Evolutionary conservation across 2,329 filamentous ascomycete species (phyloP).

Genomic region (Aspergillus brasiliensis): DNA sequence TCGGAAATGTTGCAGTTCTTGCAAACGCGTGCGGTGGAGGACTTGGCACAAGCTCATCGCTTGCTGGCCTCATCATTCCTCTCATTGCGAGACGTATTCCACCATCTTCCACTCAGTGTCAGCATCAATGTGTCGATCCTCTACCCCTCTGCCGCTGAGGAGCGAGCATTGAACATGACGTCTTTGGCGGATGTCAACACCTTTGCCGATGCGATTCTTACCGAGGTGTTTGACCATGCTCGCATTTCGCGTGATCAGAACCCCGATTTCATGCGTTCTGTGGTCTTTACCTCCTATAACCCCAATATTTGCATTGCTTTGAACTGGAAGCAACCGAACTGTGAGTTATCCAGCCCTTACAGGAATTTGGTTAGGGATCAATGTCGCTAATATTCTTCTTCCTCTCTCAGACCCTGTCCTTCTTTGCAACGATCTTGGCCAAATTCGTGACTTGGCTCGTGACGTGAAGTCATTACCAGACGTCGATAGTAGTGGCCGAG

Average conservation of each 20-base stretch:
- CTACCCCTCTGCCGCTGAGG: slow-evolving; percentile 77
- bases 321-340: slow-evolving; percentile 99
- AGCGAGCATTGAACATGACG: slow-evolving; percentile 68
- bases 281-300: slow-evolving; percentile 95
- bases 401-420: slow-evolving; percentile 71
- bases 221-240: slow-evolving; percentile 88
- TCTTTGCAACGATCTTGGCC: slow-evolving; percentile 86
- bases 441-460: slow-evolving; percentile 43
- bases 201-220: slow-evolving; percentile 81
- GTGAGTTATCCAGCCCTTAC: slow-evolving; percentile 47
- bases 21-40: slow-evolving; percentile 34
- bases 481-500: slow-evolving; percentile 65
- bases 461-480: slow-evolving; percentile 44
- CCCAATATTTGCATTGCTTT: slow-evolving; percentile 85
- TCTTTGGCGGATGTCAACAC: slow-evolving; percentile 80
- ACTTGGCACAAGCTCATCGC: slow-evolving; percentile 68
- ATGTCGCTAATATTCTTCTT: slow-evolving; percentile 10
- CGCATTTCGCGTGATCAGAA: slow-evolving; percentile 65
- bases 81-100: slow-evolving; percentile 76
- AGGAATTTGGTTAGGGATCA: neutral
- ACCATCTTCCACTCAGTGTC: slow-evolving; percentile 73
- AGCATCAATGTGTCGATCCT: slow-evolving; percentile 91
- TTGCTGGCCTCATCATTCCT: slow-evolving; percentile 74
- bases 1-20: slow-evolving; percentile 34
- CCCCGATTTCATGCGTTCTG: slow-evolving; percentile 75